These are phyloP conservation scores for Thielaviopsis ethacetica DNA, from an alignment of 2,329 filamentous ascomycete genomes.

Conservation along the genomic window DNA sequence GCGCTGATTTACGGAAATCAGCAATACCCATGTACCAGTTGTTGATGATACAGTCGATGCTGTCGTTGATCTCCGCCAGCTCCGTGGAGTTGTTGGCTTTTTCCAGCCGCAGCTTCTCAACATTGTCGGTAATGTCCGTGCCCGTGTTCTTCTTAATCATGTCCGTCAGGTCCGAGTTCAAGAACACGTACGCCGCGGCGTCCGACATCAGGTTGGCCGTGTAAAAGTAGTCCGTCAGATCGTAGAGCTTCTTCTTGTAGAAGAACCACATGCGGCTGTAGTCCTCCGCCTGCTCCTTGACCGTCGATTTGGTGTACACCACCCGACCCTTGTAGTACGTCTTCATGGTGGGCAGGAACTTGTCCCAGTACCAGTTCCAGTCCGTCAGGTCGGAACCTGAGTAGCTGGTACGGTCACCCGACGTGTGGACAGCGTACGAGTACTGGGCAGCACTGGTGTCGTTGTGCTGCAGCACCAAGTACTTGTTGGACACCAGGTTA, in stretches of 20 bases:
- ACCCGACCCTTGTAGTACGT: slow-evolving; percentile 78
- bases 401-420: slow-evolving; percentile 44
- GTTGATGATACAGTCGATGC: slow-evolving; percentile 65
- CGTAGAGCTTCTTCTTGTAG: slow-evolving; percentile 62
- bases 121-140: slow-evolving; percentile 54
- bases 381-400: slow-evolving; percentile 40
- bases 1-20: slow-evolving; percentile 64
- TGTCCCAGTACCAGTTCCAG: slow-evolving; percentile 59
- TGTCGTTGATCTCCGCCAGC: slow-evolving; percentile 43
- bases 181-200: slow-evolving; percentile 46
- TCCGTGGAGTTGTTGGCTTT: slow-evolving; percentile 30
- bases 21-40: slow-evolving; percentile 67
- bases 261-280: slow-evolving; percentile 64
- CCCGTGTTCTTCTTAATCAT: slow-evolving; percentile 63
- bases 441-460: slow-evolving; percentile 34
- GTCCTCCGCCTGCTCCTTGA: slow-evolving; percentile 50
- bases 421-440: slow-evolving; percentile 47
- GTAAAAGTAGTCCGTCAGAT: slow-evolving; percentile 82
- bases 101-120: slow-evolving; percentile 36
- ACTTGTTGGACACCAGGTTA: slow-evolving; percentile 47
- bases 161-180: slow-evolving; percentile 50
- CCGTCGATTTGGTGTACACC: slow-evolving; percentile 45
- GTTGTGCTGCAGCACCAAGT: slow-evolving; percentile 45
- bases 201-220: slow-evolving; percentile 47
- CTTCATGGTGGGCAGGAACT: slow-evolving; percentile 63